These are phyloP conservation scores for Ciborinia camelliae DNA, from an alignment of 2,329 filamentous ascomycete species.

Conservation along the genomic window DNA sequence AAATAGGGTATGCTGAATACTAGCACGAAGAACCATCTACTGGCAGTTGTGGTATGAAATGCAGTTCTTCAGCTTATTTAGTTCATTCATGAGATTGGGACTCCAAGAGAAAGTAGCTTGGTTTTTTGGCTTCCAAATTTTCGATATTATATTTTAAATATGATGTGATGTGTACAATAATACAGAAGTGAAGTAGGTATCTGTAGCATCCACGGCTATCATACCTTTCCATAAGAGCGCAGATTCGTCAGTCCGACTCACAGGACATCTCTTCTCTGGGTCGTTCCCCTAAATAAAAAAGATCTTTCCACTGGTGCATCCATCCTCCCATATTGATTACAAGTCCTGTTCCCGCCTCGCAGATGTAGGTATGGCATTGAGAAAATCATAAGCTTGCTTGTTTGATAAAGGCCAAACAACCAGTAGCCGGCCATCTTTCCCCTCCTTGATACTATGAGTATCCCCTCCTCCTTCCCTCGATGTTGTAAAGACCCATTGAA, in stretches of 20 bases:
- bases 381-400: background rate
- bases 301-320: background rate
- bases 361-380: background rate
- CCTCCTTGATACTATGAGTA: background rate
- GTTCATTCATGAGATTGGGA: background rate
- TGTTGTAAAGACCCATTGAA: background rate
- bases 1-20: background rate
- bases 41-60: background rate
- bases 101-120: background rate
- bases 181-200: conserved; percentile 4
- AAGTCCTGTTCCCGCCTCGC: background rate
- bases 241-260: background rate
- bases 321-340: background rate
- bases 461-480: background rate
- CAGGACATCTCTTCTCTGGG: background rate
- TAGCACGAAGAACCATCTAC: background rate
- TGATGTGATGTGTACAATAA: conserved; percentile 1
- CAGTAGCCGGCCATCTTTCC: background rate
- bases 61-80: background rate
- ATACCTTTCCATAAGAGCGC: background rate
- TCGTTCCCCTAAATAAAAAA: background rate
- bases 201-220: background rate
- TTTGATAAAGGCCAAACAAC: background rate
- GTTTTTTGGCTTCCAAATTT: background rate
- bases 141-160: background rate